Evolutionary conservation across 257 asterid species (phyloP).

Genomic region (Solanum corneliomulleri): DNA sequence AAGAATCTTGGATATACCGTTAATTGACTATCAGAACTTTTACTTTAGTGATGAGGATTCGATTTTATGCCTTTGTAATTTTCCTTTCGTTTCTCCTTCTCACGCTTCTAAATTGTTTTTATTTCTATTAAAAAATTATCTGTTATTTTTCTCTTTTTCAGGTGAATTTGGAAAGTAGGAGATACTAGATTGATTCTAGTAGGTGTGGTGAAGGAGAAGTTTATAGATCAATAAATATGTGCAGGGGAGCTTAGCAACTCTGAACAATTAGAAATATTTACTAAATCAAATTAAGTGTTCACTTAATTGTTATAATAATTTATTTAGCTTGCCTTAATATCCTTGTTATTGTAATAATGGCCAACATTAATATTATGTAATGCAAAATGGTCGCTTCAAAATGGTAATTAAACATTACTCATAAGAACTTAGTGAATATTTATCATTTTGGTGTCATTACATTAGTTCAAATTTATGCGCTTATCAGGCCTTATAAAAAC

Average conservation of each 20-base stretch:
- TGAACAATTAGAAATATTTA: background rate
- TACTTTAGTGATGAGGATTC: background rate
- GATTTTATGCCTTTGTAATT: background rate
- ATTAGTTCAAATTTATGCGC: background rate
- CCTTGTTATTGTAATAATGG: background rate
- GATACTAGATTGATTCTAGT: background rate
- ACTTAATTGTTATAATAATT: background rate
- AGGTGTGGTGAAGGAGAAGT: background rate
- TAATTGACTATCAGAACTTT: background rate
- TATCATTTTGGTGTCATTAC: background rate
- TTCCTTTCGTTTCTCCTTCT: background rate
- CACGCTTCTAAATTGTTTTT: fast-evolving
- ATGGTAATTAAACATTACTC: background rate
- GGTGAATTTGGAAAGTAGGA: background rate
- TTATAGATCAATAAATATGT: background rate
- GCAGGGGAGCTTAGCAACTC: background rate
- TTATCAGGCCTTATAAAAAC: background rate
- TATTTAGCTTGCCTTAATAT: background rate
- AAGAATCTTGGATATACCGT: background rate
- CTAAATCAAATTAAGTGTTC: background rate
- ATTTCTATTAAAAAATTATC: fast-evolving
- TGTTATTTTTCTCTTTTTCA: background rate
- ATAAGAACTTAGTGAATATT: too few species aligned
- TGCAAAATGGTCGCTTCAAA: background rate
- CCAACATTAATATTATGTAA: background rate